A percentile compares a stretch with the other conserved stretches of the same genome.
Conservation (phyloP, 257 asterid genomes). For the Gynochthodes officinalis region DNA sequence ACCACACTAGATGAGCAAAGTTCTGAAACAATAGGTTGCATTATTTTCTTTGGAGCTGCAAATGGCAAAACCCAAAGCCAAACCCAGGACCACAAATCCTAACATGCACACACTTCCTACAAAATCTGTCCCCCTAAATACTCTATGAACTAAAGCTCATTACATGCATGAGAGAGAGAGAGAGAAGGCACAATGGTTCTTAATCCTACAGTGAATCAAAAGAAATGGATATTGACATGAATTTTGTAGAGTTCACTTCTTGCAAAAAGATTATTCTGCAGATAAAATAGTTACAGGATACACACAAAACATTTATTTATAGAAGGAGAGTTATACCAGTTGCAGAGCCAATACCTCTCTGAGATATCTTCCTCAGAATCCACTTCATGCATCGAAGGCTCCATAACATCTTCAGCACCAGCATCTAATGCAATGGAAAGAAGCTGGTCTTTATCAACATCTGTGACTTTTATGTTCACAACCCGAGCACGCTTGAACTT, state of each 20-base stretch:
- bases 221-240: background rate
- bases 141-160: background rate
- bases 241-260: background rate
- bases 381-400: conserved; percentile 61
- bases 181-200: background rate
- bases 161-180: background rate
- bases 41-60: conserved; percentile 7
- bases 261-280: background rate
- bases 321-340: background rate
- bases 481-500: conserved; percentile 80
- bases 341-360: conserved; percentile 45
- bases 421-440: conserved; percentile 80
- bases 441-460: conserved; percentile 65
- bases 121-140: background rate
- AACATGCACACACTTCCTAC: background rate
- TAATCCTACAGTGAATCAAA: background rate
- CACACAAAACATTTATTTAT: too few species aligned
- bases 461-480: conserved; percentile 58
- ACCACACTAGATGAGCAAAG: background rate
- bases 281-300: background rate
- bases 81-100: background rate
- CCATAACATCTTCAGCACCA: conserved; percentile 87
- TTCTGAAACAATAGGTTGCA: background rate
- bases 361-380: conserved; percentile 57
- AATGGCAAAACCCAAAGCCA: background rate